Evolutionary conservation across 2,329 filamentous ascomycete genomes (phyloP), one percentile per base, ranked within the genome.

Genomic region (Venturia oleaginea): DNA sequence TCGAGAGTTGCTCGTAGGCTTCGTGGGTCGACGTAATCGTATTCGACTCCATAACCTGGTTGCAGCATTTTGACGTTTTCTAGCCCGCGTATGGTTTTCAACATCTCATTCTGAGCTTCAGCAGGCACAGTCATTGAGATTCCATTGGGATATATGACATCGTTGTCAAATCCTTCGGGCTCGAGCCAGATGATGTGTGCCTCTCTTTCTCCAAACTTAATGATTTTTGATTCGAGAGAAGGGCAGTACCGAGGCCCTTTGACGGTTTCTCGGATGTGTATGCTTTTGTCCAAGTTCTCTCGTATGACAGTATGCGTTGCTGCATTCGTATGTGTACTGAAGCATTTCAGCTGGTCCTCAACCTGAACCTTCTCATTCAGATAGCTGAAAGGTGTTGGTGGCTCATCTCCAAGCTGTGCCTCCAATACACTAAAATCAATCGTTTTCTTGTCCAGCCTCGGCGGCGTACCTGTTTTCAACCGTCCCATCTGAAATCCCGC

Each of bases 21-120:
- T 62, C 94, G 88, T 22, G 94, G 94, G 72, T 99, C 94, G 22
- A 99, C 91, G 74, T 99, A 99, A 78, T 97, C 94, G 75, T 99
- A 99, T 74, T 99, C 94, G 1, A 99, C 94, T 8, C 94, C 94
- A 71, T 99, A 99, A 10, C 93, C 94, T 1, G 93, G 89, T 71
- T 97, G 93, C 7, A 96, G 83, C 92, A 99, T 97, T 32, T 81
- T 86, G 4, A 92, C 92, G 66, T 92, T 86, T 72, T 97, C 93
- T 1, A 99, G 82, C 0, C 94, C 94, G n/a, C 79, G 83, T 63
- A 99, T 89, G 0, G 91, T 96, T 64, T 86, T 88, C n/a, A 99
- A 80, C 72, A 95, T 86, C 62, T 87, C 84, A 70, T 90, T 87
- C 74, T 99, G 94, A 0, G 90, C 91, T 65, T 93, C 91, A 0